Evolutionary conservation across 805 yeast genomes (phyloP).

Genomic region (Candida ponderosae): DNA sequence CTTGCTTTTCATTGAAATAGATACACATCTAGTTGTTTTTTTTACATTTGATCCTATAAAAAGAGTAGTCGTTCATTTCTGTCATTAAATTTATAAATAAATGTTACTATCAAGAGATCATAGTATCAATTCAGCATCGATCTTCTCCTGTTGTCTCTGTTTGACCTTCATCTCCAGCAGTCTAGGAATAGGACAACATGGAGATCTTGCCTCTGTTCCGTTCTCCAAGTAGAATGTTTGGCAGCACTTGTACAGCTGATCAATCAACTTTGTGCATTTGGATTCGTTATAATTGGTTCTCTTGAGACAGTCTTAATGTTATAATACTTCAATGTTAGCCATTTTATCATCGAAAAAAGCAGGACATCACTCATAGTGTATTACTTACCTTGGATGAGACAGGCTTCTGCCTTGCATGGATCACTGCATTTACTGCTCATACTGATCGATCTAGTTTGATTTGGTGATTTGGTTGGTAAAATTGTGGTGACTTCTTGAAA

Average conservation of each 20-base stretch:
- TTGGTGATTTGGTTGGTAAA: too few species aligned
- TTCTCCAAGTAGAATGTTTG: constrained; percentile 49
- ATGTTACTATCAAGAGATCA: not conserved
- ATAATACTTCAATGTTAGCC: not conserved
- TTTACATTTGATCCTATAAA: not conserved
- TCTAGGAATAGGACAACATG: constrained; percentile 73
- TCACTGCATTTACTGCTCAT: too few species aligned
- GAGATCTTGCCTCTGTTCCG: constrained; percentile 53
- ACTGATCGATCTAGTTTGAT: too few species aligned
- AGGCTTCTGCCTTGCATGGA: constrained; percentile 73
- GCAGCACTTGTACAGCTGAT: constrained; percentile 71
- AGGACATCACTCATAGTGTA: not conserved
- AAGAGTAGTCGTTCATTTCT: not conserved
- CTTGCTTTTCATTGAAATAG: too few species aligned
- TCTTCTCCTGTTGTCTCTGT: constrained; percentile 47
- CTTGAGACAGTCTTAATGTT: constrained; percentile 49
- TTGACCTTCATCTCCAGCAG: constrained; percentile 55
- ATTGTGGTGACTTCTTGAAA: too few species aligned
- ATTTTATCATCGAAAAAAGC: too few species aligned
- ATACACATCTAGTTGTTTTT: too few species aligned
- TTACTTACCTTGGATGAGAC: constrained; percentile 63
- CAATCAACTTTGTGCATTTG: constrained; percentile 63
- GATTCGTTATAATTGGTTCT: constrained; percentile 60
- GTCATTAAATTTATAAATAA: not conserved
- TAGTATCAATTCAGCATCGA: constrained; percentile 50